A percentile compares a stretch with the other conserved stretches of the same genome.
Conservation (phyloP, 306 rosid genomes). For the Leucaena leucocephala region DNA sequence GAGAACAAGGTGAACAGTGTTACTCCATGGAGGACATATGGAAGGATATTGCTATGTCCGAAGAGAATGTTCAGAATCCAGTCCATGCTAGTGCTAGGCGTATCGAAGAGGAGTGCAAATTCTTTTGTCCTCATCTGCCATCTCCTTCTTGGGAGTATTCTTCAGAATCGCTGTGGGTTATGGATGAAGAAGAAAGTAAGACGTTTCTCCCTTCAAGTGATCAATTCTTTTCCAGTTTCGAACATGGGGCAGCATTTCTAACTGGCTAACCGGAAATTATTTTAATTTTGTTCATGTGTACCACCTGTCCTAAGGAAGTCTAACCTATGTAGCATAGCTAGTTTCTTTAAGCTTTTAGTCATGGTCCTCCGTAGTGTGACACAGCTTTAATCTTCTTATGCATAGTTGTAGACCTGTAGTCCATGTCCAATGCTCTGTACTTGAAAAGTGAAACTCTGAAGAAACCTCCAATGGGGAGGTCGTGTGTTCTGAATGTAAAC, state of each 20-base stretch:
- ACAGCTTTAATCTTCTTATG: slow-evolving; percentile 50
- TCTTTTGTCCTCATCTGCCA: slow-evolving; percentile 47
- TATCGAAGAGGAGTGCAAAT: slow-evolving; percentile 48
- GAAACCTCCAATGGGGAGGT: slow-evolving; percentile 44
- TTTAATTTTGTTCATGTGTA: slow-evolving; percentile 61
- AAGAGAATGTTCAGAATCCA: slow-evolving; percentile 45
- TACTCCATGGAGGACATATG: slow-evolving; percentile 91
- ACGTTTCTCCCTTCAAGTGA: slow-evolving; percentile 52
- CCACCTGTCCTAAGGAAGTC: slow-evolving; percentile 33
- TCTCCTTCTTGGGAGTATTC: slow-evolving; percentile 63
- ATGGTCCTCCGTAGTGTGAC: slow-evolving; percentile 39
- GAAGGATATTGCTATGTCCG: slow-evolving; percentile 72
- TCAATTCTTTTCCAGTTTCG: slow-evolving; percentile 50
- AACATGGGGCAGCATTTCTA: slow-evolving; percentile 43
- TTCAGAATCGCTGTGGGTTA: slow-evolving; percentile 62
- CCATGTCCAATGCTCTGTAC: slow-evolving; percentile 46
- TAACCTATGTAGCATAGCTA: slow-evolving; percentile 52
- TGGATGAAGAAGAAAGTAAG: slow-evolving; percentile 58
- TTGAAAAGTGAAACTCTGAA: slow-evolving; percentile 7
- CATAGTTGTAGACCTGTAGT: slow-evolving; percentile 41
- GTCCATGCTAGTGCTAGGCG: slow-evolving; percentile 41
- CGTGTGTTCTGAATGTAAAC: slow-evolving; percentile 48
- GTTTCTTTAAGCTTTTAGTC: slow-evolving; percentile 48
- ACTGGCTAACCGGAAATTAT: slow-evolving; percentile 60
- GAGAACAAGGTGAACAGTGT: slow-evolving; percentile 39